Evolutionary conservation across 2,329 filamentous ascomycete species (phyloP), one percentile per base, ranked within the genome.

Genomic region (Aphanocladium album): DNA sequence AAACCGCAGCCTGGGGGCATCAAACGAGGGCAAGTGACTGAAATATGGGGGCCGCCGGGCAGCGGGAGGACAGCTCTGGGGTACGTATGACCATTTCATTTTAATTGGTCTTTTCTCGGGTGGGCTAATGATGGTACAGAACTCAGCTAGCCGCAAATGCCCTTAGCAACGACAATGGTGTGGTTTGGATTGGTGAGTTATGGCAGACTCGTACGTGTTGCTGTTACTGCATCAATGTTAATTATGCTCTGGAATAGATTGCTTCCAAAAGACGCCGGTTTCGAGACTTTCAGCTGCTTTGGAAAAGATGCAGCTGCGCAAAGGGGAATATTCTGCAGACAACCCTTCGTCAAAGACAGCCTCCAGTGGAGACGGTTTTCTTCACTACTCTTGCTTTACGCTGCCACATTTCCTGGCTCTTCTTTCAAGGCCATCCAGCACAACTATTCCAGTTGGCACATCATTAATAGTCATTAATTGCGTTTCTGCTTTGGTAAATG

Each of bases 21-120:
- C 52, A 82, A 82, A 62, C 84, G 87, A 60, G 91, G 92, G 16
- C 89, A 91, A 71, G 81, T 96, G 46, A 90, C 89, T 3, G 93
- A 98, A 73, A 77, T 96, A 54, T 96, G 90, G 83, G 93, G 93
- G 0, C 91, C 93, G 12, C 89, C 91, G 9, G 93, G 92, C 1
- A 84, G 84, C 27, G 93, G 93, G 33, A 97, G 96, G 79, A 96
- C 91, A 4, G 81, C 88, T 14, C 78, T 97, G 67, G 89, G 88
- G 89, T 93, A 79, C 76, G 84, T 76, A 51, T 5, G 16, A 51
- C 12, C 46, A 37, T 19, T 4, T 27, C 37, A 11, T n/a, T 39
- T 21, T 5, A 23, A 9, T 2, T 19, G 12, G 17, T 6, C 3
- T 6, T 16, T 41, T 25, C 49, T 23, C 9, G 30, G n/a, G 49